A percentile compares a stretch with the other conserved stretches of the same genome.
Evolutionary conservation across 1,139 yeast species (phyloP).

Genomic region (Saccharomycopsis crataegensis): DNA sequence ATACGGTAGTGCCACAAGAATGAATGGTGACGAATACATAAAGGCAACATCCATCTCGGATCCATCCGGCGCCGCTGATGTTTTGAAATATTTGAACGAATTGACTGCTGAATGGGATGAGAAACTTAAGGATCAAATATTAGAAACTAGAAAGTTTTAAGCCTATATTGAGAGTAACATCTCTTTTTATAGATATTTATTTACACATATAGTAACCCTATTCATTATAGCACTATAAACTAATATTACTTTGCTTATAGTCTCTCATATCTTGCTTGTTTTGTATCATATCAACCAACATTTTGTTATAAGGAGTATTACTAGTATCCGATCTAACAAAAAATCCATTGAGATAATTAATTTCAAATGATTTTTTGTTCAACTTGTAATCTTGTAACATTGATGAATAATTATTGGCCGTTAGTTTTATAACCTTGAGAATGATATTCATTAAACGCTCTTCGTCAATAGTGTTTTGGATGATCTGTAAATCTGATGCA

Average conservation of each 20-base stretch:
- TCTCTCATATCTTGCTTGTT: conserved; percentile 10
- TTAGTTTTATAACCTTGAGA: conserved; percentile 38
- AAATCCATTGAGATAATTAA: conserved; percentile 74
- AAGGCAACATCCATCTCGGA: conserved; percentile 45
- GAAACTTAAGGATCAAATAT: conserved; percentile 64
- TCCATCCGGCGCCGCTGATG: conserved; percentile 56
- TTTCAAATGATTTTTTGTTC: conserved; percentile 44
- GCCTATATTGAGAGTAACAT: not conserved
- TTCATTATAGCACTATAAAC: not conserved
- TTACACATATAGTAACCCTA: not conserved
- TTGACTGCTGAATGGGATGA: conserved; percentile 60
- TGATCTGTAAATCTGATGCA: not conserved
- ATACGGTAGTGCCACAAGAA: conserved; percentile 66
- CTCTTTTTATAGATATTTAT: not conserved
- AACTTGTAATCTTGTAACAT: conserved; percentile 73
- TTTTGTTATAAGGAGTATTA: conserved; percentile 17
- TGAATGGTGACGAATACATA: conserved; percentile 59
- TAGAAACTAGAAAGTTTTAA: conserved; percentile 35
- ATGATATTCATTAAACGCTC: conserved; percentile 42
- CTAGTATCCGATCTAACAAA: conserved; percentile 42
- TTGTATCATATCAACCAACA: conserved; percentile 11
- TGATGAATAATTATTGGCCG: conserved; percentile 56
- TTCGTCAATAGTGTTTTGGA: conserved; percentile 29
- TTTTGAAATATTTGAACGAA: conserved; percentile 49
- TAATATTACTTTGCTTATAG: not conserved